Evolutionary conservation across 352 stramenopile species (phyloP), one percentile per base, ranked within the genome.

Genomic region (Pythium dissotocum): DNA sequence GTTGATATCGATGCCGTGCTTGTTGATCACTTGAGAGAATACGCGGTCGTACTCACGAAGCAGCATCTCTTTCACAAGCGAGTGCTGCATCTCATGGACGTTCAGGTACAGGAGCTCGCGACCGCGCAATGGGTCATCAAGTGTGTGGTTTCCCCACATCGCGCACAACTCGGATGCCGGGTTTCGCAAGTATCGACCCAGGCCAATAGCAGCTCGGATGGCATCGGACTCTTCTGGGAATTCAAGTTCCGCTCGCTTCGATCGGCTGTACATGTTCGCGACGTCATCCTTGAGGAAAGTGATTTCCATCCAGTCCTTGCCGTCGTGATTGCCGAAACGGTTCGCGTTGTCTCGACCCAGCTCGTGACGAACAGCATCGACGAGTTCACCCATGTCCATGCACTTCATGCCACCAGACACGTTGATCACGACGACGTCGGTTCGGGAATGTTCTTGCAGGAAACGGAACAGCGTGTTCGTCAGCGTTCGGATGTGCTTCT

Each of bases 251-350:
- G 86, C 87, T 30, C 89, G 85, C 75, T 92, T 94, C 0, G 89
- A 97, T 51, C 85, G 78, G 40, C 86, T 94, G 69, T 89, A 97
- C 88, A 95, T 97, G 61, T 82, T 93, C 9, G 89, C 75, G 8
- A 95, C 89, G 61, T 97, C 89, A 70, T 97, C 89, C 65, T 95
- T 95, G 46, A 97, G 53, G 46, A 95, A 95, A 8, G 90, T 80
- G 71, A 96, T 93, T 55, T 96, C 87, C 40, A 96, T 78, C 58
- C 89, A 96, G 53, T 96, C 88, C 16, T 87, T 85, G 7, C 85
- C 85, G 60, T 96, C 85, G 14, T 79, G 76, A 8, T 89, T 90
- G 35, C 85, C 85, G 65, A 90, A 93, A 13, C 83, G 83, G 60
- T 78, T 78, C 5, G 82, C 84, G 61, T 91, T 80, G 67, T 90